Evolutionary conservation across 306 rosid genomes (phyloP).

Genomic region (Luffa acutangula): DNA sequence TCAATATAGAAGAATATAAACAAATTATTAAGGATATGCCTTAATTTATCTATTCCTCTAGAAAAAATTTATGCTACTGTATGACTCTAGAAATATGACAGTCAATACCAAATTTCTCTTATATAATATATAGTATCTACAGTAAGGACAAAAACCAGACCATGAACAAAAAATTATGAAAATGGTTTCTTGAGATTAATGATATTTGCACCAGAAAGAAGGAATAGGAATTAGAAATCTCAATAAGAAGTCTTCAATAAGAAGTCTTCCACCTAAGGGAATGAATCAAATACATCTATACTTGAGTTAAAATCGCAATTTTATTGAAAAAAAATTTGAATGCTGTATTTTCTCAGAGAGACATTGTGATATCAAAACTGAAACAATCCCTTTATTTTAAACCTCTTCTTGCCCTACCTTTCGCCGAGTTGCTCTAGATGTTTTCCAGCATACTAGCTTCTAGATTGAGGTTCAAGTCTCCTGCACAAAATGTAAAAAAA

Average conservation of each 20-base stretch:
- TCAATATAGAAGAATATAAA: background rate
- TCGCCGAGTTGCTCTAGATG: constrained; percentile 63
- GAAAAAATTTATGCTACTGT: background rate
- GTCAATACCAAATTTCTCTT: background rate
- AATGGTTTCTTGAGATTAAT: background rate
- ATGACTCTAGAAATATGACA: background rate
- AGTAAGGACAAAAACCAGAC: background rate
- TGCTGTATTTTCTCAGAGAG: background rate
- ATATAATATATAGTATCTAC: background rate
- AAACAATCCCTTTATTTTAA: background rate
- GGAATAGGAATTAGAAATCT: background rate
- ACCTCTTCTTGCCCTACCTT: constrained; percentile 41
- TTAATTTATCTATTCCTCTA: background rate
- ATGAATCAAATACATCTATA: background rate
- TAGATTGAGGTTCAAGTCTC: constrained; percentile 92
- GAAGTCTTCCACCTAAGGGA: background rate
- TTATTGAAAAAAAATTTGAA: background rate
- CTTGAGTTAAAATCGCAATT: background rate
- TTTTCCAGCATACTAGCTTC: constrained; percentile 88
- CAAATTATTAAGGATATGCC: background rate
- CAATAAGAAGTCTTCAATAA: background rate
- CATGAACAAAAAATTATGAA: background rate
- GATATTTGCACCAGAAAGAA: background rate
- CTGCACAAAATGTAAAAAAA: constrained; percentile 26
- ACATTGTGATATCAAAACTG: background rate